phyloP scores from a whole-genome alignment of 345 rosid species.

The Murraya paniculata region DNA sequence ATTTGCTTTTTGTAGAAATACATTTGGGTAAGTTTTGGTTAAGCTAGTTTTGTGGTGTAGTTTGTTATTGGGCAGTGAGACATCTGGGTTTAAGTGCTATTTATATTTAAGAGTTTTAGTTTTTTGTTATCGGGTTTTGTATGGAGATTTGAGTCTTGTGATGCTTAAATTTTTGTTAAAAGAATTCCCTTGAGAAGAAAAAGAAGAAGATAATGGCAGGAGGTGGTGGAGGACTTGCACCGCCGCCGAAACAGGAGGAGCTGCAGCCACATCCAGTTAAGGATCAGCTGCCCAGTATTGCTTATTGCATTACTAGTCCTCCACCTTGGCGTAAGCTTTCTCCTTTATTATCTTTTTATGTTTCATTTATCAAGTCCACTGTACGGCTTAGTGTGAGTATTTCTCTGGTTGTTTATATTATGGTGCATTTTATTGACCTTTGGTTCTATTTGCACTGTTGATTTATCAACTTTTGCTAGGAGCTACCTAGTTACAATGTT shows the following conservation, averaged over 20 bases:
- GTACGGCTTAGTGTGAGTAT: not conserved
- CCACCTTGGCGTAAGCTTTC: constrained; percentile 96
- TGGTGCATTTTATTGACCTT: not conserved
- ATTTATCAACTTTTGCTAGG: not conserved
- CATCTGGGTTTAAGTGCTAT: constrained; percentile 6
- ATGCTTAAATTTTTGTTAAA: not conserved
- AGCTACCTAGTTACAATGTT: not conserved
- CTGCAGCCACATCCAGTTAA: constrained; percentile 84
- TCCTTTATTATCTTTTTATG: not conserved
- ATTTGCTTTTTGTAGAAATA: not conserved
- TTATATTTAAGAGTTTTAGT: not conserved
- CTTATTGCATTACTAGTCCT: constrained; percentile 92
- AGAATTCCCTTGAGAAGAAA: constrained; percentile 10
- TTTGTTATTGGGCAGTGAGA: constrained; percentile 19
- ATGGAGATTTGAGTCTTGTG: constrained; percentile 21
- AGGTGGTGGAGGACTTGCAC: constrained; percentile 58
- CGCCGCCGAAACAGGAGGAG: constrained; percentile 84
- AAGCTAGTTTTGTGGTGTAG: constrained; percentile 3
- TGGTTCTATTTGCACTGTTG: constrained; percentile 3
- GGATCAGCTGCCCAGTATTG: constrained; percentile 77
- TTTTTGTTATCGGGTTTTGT: constrained; percentile 15
- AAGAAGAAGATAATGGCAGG: constrained; percentile 41
- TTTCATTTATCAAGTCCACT: not conserved
- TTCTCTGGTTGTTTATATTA: not conserved
- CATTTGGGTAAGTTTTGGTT: not conserved